Percentiles rank a stretch among this genome's conserved stretches.
These are phyloP conservation scores for Ichthyophthirius multifiliis DNA, from an alignment of 169 alveolate genomes.

Conservation along the genomic window DNA sequence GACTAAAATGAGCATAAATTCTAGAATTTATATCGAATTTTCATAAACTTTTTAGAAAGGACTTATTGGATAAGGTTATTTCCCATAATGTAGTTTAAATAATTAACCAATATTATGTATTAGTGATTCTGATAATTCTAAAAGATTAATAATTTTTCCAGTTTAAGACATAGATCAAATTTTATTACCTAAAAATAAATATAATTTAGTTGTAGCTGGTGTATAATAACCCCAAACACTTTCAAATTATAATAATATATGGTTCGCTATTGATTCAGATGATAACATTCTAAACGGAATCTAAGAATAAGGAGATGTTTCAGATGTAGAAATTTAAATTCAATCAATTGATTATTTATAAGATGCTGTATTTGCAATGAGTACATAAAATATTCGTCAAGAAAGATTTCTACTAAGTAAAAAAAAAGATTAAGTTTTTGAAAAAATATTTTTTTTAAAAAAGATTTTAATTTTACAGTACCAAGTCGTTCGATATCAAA, in stretches of 20 bases:
- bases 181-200: not conserved
- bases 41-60: not conserved
- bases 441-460: not conserved
- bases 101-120: not conserved
- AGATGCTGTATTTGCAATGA: not conserved
- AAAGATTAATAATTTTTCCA: not conserved
- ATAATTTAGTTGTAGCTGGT: not conserved
- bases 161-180: not conserved
- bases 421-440: not conserved
- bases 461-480: not conserved
- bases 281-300: not conserved
- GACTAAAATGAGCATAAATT: not conserved
- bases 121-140: not conserved
- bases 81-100: not conserved
- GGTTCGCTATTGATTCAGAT: slow-evolving; percentile 1
- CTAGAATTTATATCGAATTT: not conserved
- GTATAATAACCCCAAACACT: not conserved
- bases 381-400: not conserved
- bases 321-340: not conserved
- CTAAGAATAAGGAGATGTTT: not conserved
- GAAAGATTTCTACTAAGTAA: not conserved
- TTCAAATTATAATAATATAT: not conserved
- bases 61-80: not conserved
- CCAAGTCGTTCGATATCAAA: not conserved
- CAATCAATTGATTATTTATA: not conserved